Evolutionary conservation across 148 eudicot genomes (phyloP).

Genomic region (Simmondsia chinensis): DNA sequence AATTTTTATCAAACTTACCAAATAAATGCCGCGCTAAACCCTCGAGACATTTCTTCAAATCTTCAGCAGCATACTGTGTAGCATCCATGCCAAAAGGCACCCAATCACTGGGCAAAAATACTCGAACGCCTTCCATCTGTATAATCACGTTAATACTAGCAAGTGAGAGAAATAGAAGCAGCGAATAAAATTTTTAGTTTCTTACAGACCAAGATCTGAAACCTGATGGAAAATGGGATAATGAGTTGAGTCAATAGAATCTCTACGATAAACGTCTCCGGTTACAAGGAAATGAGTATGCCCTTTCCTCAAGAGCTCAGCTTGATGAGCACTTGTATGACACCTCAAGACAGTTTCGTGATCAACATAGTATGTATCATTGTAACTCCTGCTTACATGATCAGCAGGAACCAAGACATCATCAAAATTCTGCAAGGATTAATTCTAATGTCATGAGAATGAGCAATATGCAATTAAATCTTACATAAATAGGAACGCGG

Average conservation of each 20-base stretch:
- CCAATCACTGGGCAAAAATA: constrained; percentile 77
- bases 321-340: constrained; percentile 99
- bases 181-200: no score
- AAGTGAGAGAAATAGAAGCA: no score
- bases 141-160: constrained; percentile 5
- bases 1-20: constrained; percentile 35
- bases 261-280: constrained; percentile 98
- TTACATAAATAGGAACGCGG: background rate
- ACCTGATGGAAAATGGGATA: constrained; percentile 99
- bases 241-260: constrained; percentile 94
- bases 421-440: constrained; percentile 89
- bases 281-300: constrained; percentile 82
- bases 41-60: constrained; percentile 88
- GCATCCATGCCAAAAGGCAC: constrained; percentile 70
- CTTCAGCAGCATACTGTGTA: constrained; percentile 60
- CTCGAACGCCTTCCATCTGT: constrained; percentile 98
- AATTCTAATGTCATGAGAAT: constrained; percentile 12
- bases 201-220: constrained; percentile 1
- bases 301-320: constrained; percentile 74
- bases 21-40: constrained; percentile 95
- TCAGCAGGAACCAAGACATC: constrained; percentile 98
- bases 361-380: constrained; percentile 92
- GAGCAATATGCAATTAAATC: background rate
- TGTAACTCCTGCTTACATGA: constrained; percentile 98
- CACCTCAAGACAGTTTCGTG: constrained; percentile 88